Base-by-base conservation (phyloP, 2,329 filamentous ascomycete species). In the Neonectria punicea region DNA sequence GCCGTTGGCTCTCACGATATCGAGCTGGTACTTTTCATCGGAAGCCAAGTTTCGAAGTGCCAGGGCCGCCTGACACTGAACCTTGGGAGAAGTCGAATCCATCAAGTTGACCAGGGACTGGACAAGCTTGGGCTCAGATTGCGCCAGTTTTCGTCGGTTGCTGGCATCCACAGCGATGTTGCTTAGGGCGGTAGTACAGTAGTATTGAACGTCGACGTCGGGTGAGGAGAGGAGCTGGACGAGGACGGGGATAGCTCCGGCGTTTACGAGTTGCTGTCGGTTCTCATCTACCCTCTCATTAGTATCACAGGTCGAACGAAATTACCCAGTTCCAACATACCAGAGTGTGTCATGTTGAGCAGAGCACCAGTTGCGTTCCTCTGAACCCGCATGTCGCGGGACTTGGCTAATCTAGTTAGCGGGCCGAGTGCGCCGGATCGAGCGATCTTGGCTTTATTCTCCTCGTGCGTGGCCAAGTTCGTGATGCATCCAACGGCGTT, bases 401-500 rank as follows among this genome's bases (percentile, higher is more conserved):
- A 98, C 81, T 97, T 98, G 67, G 96, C 96, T 63, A 99, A 84
- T 68, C 93, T 89, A 50, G 96, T 99, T 72, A 99, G 84, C 9
- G 96, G 96, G 8, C 92, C 93, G 61, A 99, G 86, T 59, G 96
- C 96, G 63, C 96, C 96, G 4, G 96, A 99, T 67, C 93, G 89
- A 72, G 96, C 96, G 79, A 99, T 99, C 83, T 97, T 98, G 63
- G 96, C 94, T 83, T 99, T 99, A 84, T 99, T 99, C 74, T 98
- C 96, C 82, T 99, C 96, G 76, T 99, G 96, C 3, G 96, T 99
- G 59, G 96, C 96, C 61, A 99, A 83, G 78, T 99, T 99, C 50
- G 96, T 99, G 79, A 99, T 99, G 83, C 96, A 99, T 56, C 96
- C 96, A 66, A 99, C 96, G 47, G 96, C 96, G 80, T 99, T 99